phyloP scores from a whole-genome alignment of 148 eudicot genomes.

The Persicaria tinctoria region DNA sequence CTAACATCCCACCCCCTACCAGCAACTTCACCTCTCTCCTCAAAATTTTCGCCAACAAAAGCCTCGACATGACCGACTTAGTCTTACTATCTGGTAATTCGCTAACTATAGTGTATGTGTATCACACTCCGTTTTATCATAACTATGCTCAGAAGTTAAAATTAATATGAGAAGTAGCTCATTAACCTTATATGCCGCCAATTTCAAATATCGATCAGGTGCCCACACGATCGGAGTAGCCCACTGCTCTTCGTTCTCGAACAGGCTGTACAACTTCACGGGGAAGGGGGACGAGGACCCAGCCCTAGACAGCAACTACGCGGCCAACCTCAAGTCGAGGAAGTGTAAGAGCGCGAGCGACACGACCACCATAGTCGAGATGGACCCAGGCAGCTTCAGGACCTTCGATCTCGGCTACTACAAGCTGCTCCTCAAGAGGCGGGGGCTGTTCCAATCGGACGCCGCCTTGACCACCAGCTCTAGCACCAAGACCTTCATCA shows the following conservation, averaged over 20 bases:
- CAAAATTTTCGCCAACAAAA: conserved; percentile 28
- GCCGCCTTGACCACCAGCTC: conserved; percentile 49
- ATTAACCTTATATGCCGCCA: not conserved
- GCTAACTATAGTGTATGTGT: too few species aligned
- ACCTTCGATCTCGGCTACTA: conserved; percentile 78
- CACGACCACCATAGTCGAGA: conserved; percentile 53
- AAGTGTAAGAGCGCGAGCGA: conserved; percentile 46
- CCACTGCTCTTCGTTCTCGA: conserved; percentile 42
- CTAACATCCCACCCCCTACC: conserved; percentile 33
- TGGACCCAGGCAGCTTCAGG: conserved; percentile 80
- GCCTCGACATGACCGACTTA: conserved; percentile 39
- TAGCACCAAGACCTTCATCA: conserved; percentile 25
- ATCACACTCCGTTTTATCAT: too few species aligned
- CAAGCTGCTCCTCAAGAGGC: conserved; percentile 42
- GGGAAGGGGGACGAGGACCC: conserved; percentile 39
- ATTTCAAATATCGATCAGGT: conserved; percentile 21
- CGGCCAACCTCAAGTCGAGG: conserved; percentile 42
- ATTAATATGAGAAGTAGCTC: not conserved
- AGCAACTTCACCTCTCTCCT: conserved; percentile 35
- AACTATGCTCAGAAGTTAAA: too few species aligned
- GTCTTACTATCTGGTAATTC: conserved; percentile 43
- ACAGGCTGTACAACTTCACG: conserved; percentile 46
- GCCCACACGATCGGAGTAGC: conserved; percentile 62
- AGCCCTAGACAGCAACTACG: conserved; percentile 62
- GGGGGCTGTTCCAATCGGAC: conserved; percentile 73